Conservation (phyloP, 768 basidiomycete species). For the Leccinum subgranulosum region DNA sequence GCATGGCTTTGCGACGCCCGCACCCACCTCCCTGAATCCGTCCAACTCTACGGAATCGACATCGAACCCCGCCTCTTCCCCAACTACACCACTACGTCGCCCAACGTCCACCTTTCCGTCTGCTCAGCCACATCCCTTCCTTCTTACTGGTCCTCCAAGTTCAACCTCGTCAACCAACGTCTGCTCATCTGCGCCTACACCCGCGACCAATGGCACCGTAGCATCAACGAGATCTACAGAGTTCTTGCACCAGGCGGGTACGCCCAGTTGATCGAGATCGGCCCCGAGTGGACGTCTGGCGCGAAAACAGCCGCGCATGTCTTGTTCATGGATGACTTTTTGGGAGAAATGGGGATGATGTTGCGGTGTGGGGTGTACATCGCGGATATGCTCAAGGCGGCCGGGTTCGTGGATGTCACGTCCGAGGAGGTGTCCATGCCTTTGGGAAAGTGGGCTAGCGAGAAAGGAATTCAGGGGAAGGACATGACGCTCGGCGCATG, state of each 20-base stretch:
- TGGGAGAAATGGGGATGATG: constrained; percentile 8
- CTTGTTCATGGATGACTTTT: constrained; percentile 11
- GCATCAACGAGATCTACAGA: constrained; percentile 27
- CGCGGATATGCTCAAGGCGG: constrained; percentile 17
- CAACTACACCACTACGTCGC: background rate
- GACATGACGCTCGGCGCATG: constrained; percentile 17
- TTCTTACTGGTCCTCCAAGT: constrained; percentile 27
- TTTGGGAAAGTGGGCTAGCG: constrained; percentile 25
- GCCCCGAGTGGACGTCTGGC: constrained; percentile 15
- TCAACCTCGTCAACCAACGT: constrained; percentile 32
- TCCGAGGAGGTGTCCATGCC: constrained; percentile 17
- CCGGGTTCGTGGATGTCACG: constrained; percentile 18
- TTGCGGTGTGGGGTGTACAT: constrained; percentile 9
- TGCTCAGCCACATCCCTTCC: constrained; percentile 30
- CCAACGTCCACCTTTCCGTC: constrained; percentile 21
- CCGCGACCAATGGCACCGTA: constrained; percentile 25
- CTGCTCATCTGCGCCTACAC: constrained; percentile 30
- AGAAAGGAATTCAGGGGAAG: constrained; percentile 18
- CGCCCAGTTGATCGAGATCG: constrained; percentile 31
- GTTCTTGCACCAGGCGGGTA: constrained; percentile 34
- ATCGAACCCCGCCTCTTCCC: constrained; percentile 25
- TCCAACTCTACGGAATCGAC: constrained; percentile 25
- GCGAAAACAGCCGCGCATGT: constrained; percentile 7
- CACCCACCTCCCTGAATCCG: constrained; percentile 11
- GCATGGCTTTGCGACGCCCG: constrained; percentile 23